Evolutionary conservation across 1,139 yeast genomes (phyloP).

Genomic region (Taphrina deformans): DNA sequence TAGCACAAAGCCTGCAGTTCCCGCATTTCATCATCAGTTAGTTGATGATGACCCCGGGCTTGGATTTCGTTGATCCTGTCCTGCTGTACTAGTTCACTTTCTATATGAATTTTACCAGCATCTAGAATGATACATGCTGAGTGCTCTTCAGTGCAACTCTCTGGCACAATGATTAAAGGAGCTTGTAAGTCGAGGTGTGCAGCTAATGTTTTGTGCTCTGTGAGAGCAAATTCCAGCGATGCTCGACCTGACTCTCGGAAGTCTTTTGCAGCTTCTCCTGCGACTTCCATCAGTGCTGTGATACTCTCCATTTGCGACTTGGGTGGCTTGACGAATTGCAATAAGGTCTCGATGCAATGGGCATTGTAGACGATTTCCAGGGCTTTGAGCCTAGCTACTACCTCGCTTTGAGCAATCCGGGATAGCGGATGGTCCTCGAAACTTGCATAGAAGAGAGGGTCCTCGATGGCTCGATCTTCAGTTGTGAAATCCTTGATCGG

Average conservation of each 20-base stretch:
- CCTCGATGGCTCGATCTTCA: constrained; percentile 39
- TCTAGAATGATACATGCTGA: constrained; percentile 91
- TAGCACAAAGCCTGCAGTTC: constrained; percentile 78
- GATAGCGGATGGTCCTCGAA: constrained; percentile 87
- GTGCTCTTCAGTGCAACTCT: constrained; percentile 73
- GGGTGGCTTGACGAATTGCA: constrained; percentile 81
- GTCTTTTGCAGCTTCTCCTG: constrained; percentile 92
- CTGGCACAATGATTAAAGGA: constrained; percentile 85
- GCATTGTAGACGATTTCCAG: constrained; percentile 89
- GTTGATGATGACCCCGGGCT: constrained; percentile 60
- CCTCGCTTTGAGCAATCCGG: constrained; percentile 73
- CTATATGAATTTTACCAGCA: constrained; percentile 90
- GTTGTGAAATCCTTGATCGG: constrained; percentile 40
- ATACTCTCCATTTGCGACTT: constrained; percentile 81
- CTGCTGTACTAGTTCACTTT: constrained; percentile 76
- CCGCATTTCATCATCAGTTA: constrained; percentile 71
- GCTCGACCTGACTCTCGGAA: constrained; percentile 84
- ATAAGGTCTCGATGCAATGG: constrained; percentile 70
- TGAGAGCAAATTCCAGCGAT: constrained; percentile 89
- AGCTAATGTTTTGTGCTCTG: constrained; percentile 88
- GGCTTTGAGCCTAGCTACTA: constrained; percentile 74
- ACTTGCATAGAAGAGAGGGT: constrained; percentile 77
- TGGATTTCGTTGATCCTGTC: constrained; percentile 70
- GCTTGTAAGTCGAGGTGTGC: constrained; percentile 87
- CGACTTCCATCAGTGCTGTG: constrained; percentile 90